phyloP scores from a whole-genome alignment of 2,329 filamentous ascomycete species.

The Neophaeococcomyces aloes region DNA sequence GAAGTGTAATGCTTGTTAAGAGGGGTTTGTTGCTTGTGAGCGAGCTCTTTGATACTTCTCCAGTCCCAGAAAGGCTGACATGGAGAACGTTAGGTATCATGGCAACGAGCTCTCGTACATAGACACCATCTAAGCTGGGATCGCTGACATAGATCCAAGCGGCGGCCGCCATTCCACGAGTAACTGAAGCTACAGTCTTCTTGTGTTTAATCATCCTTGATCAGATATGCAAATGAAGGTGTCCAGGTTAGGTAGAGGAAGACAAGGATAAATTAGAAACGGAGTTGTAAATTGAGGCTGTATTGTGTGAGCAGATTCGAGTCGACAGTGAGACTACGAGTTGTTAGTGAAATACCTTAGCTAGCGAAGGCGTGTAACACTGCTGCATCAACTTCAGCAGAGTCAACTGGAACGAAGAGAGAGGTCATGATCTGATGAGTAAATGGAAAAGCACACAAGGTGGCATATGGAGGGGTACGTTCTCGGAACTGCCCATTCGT shows the following conservation, averaged over 20 bases:
- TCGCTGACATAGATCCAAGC: conserved; percentile 20
- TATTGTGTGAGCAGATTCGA: no score
- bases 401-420: no score
- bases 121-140: conserved; percentile 7
- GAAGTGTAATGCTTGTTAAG: conserved; percentile 9
- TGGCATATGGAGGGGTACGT: conserved; percentile 1
- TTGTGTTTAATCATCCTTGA: not conserved
- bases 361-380: no score
- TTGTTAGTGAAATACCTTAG: no score
- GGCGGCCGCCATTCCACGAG: conserved; percentile 8
- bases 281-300: no score
- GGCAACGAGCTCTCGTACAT: conserved; percentile 11
- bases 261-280: no score
- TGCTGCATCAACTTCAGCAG: no score
- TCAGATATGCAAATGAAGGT: no score
- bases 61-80: not conserved
- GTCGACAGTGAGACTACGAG: no score
- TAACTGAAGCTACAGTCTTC: not conserved
- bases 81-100: conserved; percentile 9
- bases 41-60: not conserved
- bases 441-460: no score
- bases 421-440: no score
- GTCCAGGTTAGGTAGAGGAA: no score
- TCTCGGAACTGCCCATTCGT: not conserved
- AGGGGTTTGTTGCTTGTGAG: not conserved